These are phyloP conservation scores for Saussurea involucrata DNA, from an alignment of 129 eudicot species.

Conservation along the genomic window DNA sequence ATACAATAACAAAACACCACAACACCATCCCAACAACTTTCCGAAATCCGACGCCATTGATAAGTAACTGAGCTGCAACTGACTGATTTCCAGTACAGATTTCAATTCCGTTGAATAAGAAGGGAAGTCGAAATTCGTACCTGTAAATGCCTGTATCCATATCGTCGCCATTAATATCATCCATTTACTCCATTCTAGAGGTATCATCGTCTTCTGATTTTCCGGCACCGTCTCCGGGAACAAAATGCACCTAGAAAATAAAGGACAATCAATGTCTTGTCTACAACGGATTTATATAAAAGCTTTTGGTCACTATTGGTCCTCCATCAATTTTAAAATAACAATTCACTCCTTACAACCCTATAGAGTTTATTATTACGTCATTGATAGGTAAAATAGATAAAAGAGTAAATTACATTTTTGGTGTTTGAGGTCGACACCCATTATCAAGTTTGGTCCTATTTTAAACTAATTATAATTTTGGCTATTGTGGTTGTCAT, in stretches of 20 bases:
- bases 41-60: conserved; percentile 62
- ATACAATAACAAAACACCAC: conserved; percentile 36
- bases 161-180: conserved; percentile 40
- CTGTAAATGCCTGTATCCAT: conserved; percentile 60
- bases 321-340: not conserved
- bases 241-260: not conserved
- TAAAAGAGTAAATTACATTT: no score
- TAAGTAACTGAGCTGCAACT: conserved; percentile 50
- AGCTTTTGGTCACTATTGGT: conserved; percentile 14
- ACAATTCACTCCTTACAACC: not conserved
- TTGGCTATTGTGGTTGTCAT: no score
- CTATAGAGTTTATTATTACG: not conserved
- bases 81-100: conserved; percentile 39
- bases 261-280: no score
- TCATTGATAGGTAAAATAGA: not conserved
- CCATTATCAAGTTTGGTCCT: no score
- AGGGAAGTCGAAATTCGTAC: conserved; percentile 64
- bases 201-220: not conserved
- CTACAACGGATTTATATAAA: not conserved
- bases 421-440: no score
- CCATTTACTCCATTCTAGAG: conserved; percentile 45
- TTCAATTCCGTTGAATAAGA: conserved; percentile 55
- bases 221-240: conserved; percentile 18
- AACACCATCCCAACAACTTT: conserved; percentile 67
- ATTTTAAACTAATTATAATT: no score